Conservation (phyloP, 306 rosid species). For the Prunus padus region DNA sequence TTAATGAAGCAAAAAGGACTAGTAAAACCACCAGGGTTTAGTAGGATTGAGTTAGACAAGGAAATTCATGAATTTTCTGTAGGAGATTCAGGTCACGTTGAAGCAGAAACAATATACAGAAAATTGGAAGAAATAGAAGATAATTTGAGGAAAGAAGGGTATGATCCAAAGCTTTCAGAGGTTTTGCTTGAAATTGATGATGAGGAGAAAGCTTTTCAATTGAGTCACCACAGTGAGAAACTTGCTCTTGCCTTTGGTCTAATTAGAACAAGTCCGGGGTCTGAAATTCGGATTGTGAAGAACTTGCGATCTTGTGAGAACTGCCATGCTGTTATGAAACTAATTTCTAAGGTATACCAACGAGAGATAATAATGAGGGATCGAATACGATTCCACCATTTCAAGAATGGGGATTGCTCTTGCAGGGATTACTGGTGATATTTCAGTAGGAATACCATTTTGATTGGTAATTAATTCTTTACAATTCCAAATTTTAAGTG, state of each 20-base stretch:
- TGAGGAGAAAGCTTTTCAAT: constrained; percentile 42
- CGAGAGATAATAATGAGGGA: constrained; percentile 38
- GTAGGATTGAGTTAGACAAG: constrained; percentile 56
- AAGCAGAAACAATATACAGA: constrained; percentile 38
- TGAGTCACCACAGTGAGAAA: constrained; percentile 52
- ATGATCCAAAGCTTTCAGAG: constrained; percentile 45
- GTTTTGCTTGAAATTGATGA: constrained; percentile 50
- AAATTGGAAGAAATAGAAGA: constrained; percentile 39
- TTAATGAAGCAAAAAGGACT: constrained; percentile 47
- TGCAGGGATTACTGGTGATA: constrained; percentile 31
- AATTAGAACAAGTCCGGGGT: not conserved
- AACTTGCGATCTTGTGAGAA: constrained; percentile 37
- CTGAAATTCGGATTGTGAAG: constrained; percentile 32
- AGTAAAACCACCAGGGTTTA: constrained; percentile 52
- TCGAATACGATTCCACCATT: constrained; percentile 38
- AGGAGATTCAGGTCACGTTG: constrained; percentile 48
- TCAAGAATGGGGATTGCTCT: constrained; percentile 39
- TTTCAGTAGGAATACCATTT: not conserved
- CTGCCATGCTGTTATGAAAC: constrained; percentile 39
- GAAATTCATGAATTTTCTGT: constrained; percentile 47
- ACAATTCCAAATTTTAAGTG: not conserved
- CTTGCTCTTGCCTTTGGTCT: constrained; percentile 44
- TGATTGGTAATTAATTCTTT: too few species aligned
- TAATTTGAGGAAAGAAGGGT: constrained; percentile 36
- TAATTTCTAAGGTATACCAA: constrained; percentile 32